Percentiles rank a stretch among this genome's conserved stretches.
Evolutionary conservation across 2,329 filamentous ascomycete species (phyloP).

Genomic region (Aschersonia sp.): DNA sequence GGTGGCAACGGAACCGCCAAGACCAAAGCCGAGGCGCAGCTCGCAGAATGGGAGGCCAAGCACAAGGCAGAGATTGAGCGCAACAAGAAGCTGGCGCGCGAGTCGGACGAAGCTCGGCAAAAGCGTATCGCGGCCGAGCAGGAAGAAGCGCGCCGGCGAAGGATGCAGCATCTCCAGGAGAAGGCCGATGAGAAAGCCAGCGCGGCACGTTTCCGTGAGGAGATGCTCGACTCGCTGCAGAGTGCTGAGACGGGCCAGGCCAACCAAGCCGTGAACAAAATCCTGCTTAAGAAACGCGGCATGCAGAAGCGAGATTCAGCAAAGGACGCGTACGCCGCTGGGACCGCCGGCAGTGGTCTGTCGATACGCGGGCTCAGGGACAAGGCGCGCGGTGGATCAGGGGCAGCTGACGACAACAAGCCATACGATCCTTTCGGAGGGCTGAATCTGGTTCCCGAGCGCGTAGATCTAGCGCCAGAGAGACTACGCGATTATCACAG

Average conservation of each 20-base stretch:
- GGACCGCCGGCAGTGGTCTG: conserved; percentile 17
- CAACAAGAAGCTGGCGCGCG: conserved; percentile 38
- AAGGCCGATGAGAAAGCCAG: conserved; percentile 56
- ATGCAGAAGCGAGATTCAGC: conserved; percentile 26
- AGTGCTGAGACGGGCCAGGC: conserved; percentile 45
- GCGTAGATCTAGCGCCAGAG: conserved; percentile 43
- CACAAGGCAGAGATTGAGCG: conserved; percentile 56
- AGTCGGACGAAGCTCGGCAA: conserved; percentile 38
- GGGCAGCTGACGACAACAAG: conserved; percentile 36
- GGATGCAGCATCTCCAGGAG: conserved; percentile 49
- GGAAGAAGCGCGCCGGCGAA: conserved; percentile 44
- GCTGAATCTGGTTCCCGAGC: conserved; percentile 49
- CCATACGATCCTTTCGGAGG: conserved; percentile 86
- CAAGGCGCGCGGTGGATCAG: conserved; percentile 22
- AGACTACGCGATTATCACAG: conserved; percentile 55
- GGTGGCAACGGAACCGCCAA: conserved; percentile 52
- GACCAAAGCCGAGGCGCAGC: conserved; percentile 26
- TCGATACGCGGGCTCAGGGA: conserved; percentile 73
- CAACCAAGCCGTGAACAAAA: conserved; percentile 39
- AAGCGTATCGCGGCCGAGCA: conserved; percentile 47
- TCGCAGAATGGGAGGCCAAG: conserved; percentile 51
- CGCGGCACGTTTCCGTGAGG: conserved; percentile 47
- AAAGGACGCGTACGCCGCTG: conserved; percentile 17
- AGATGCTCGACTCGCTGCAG: conserved; percentile 57
- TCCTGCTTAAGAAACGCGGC: conserved; percentile 61